Percentiles rank a stretch among this genome's conserved stretches.
Conservation (phyloP, 805 yeast genomes). For the Suhomyces sp. region DNA sequence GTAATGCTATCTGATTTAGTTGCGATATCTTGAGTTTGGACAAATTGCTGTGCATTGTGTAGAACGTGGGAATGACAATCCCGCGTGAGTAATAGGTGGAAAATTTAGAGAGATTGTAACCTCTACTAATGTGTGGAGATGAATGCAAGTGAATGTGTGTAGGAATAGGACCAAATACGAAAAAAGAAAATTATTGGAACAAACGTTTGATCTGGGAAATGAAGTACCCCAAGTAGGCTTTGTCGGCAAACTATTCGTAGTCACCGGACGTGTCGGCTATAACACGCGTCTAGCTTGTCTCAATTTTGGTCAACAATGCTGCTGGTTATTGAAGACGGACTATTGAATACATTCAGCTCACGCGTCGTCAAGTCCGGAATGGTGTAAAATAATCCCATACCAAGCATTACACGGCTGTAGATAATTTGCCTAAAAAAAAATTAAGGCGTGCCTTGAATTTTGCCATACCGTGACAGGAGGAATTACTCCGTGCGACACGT, state of each 20-base stretch:
- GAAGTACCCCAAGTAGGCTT: background rate
- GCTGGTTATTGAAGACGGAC: background rate
- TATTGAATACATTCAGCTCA: background rate
- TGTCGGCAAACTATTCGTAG: background rate
- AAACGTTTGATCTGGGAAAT: background rate
- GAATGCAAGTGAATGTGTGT: background rate
- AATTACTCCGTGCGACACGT: background rate
- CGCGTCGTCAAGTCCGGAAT: background rate
- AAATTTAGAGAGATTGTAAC: background rate
- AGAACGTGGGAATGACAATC: background rate
- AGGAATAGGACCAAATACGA: background rate
- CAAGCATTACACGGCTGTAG: background rate
- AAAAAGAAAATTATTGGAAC: background rate
- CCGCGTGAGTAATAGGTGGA: background rate
- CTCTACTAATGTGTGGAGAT: background rate
- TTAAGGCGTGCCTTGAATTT: background rate
- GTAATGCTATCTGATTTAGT: slow-evolving; percentile 16
- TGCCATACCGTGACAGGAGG: background rate
- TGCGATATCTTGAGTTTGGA: slow-evolving; percentile 8
- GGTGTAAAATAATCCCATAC: background rate
- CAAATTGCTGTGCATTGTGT: background rate
- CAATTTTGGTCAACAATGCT: background rate
- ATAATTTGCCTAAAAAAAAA: background rate
- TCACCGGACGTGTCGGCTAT: background rate
- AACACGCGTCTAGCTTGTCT: background rate